Base-by-base conservation (phyloP, 192 early-diverging fungal species). In the Mortierella claussenii region DNA sequence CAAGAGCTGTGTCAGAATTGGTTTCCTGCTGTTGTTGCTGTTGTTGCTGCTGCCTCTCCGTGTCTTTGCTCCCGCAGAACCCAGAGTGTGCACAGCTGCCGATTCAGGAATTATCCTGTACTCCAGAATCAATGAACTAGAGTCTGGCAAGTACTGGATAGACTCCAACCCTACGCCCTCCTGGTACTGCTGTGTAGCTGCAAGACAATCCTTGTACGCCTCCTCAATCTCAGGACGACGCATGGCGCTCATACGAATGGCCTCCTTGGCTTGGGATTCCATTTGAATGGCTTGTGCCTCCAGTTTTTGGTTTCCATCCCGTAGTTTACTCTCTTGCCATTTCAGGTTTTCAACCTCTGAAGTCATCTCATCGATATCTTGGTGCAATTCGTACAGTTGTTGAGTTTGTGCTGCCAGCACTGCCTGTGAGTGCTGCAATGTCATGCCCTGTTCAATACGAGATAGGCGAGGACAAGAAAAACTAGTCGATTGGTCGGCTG, bases 91-190 rank as follows among this genome's bases (percentile, higher is more conserved):
- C 10, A 75, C 11, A 23, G 65, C 51, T 2, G 61, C 64, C 1
- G 64, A 56, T 26, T 59, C 73, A 13, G 73, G 73, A 0, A 51
- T 8, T 28, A 76, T 55, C 36, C 27, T 60, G 40, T 76, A 76
- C 40, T 76, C 54, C 8, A 76, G 45, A 18, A 76, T 47, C 0
- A 76, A 42, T 11, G 65, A 47, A 27, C 51, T 61, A 0, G 73
- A 67, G n/a, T 76, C 73, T 0, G 52, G 23, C 47, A 67, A 10
- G 47, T 55, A 67, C 23, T 67, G 73, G 7, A 62, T 62, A 21
- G 65, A 76, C 53, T 66, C 65, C 3, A 76, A 32, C 5, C 73
- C 73, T 33, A 76, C 73, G 2, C 64, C 73, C 4, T 76, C 73
- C 53, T 76, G 73, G 32, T 76, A 76, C 31, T 56, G 73, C 13